Conservation (phyloP, 805 yeast species). For the Candida lessepsii region DNA sequence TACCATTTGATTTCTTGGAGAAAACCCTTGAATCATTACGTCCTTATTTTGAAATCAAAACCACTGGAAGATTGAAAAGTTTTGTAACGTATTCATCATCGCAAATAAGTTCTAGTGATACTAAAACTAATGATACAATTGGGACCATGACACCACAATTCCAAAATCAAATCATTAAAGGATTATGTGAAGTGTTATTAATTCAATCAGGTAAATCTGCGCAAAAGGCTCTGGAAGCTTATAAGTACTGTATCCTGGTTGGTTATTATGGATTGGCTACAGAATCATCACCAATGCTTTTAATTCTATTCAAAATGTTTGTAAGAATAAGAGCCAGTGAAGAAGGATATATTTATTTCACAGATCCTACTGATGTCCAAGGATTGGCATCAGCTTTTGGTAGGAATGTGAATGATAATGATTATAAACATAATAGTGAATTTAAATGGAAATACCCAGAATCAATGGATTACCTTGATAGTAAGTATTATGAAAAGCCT, state of each 20-base stretch:
- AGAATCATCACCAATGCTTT: slow-evolving; percentile 35
- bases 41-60: slow-evolving; percentile 14
- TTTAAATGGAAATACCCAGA: slow-evolving; percentile 66
- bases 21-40: slow-evolving; percentile 12
- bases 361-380: slow-evolving; percentile 59
- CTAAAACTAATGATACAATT: neutral
- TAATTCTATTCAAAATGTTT: slow-evolving; percentile 52
- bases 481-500: slow-evolving; percentile 40
- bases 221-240: slow-evolving; percentile 28
- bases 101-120: slow-evolving; percentile 16
- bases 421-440: slow-evolving; percentile 18
- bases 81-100: slow-evolving; percentile 26
- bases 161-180: slow-evolving; percentile 22
- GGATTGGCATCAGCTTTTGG: slow-evolving; percentile 62
- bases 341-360: slow-evolving; percentile 45
- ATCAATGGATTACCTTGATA: slow-evolving; percentile 46
- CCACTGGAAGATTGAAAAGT: slow-evolving; percentile 23
- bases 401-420: slow-evolving; percentile 40
- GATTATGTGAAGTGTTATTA: slow-evolving; percentile 26
- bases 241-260: slow-evolving; percentile 31
- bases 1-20: slow-evolving; percentile 7
- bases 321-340: slow-evolving; percentile 52
- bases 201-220: slow-evolving; percentile 21
- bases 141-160: slow-evolving; percentile 13
- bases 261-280: slow-evolving; percentile 35